phyloP scores from a whole-genome alignment of 805 yeast species.

The Tetrapisispora namnaoensis region DNA sequence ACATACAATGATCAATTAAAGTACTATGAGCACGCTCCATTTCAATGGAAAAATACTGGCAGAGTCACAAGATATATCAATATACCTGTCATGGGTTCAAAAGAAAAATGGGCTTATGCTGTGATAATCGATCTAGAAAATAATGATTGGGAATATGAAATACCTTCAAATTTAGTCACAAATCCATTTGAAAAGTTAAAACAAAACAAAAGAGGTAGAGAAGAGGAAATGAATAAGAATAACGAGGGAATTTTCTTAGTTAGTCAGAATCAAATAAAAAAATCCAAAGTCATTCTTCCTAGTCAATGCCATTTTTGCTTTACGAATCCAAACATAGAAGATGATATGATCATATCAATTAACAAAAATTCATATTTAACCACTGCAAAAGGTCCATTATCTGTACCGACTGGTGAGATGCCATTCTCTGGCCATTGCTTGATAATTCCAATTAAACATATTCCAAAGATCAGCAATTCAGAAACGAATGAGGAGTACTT shows the following conservation, averaged over 20 bases:
- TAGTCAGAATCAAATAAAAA: conserved; percentile 14
- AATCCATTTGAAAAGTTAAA: conserved; percentile 25
- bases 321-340: conserved; percentile 64
- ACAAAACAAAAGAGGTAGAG: conserved; percentile 5
- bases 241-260: background rate
- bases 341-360: conserved; percentile 73
- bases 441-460: conserved; percentile 70
- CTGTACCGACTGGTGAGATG: conserved; percentile 39
- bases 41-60: conserved; percentile 41
- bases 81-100: conserved; percentile 47
- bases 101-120: conserved; percentile 67
- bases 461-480: conserved; percentile 34
- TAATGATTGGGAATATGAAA: conserved; percentile 14
- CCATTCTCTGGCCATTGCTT: conserved; percentile 74
- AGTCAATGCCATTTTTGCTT: conserved; percentile 72
- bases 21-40: conserved; percentile 47
- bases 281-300: conserved; percentile 42
- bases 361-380: conserved; percentile 61
- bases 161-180: conserved; percentile 19
- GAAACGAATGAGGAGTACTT: conserved; percentile 12
- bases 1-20: conserved; percentile 34
- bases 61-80: conserved; percentile 54
- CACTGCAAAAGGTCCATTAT: conserved; percentile 78
- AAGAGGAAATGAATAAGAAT: background rate
- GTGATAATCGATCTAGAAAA: conserved; percentile 36